Percentiles rank a stretch among this genome's conserved stretches.
These are phyloP conservation scores for Eutypella sp. DNA, from an alignment of 2,329 filamentous ascomycete genomes.

Conservation along the genomic window DNA sequence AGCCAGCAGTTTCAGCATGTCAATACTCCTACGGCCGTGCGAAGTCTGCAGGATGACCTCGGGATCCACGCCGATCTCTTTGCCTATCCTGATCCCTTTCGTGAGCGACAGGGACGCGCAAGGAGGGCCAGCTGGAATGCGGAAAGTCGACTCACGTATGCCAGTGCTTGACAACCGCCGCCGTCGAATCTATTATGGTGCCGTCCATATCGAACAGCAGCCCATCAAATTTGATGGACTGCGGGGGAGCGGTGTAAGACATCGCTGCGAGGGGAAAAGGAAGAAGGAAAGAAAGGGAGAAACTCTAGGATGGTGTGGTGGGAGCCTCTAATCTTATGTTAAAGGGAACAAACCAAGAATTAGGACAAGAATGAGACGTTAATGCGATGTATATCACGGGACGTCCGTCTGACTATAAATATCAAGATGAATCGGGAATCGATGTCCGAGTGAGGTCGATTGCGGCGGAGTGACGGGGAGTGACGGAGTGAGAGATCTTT, in stretches of 20 bases:
- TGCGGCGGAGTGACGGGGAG: no score
- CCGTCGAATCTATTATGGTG: constrained; percentile 77
- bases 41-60: constrained; percentile 82
- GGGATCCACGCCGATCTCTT: constrained; percentile 80
- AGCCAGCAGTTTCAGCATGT: constrained; percentile 72
- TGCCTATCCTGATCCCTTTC: constrained; percentile 55
- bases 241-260: constrained; percentile 38
- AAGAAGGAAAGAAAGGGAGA: not conserved
- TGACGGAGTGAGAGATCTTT: not conserved
- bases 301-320: constrained; percentile 13
- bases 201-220: constrained; percentile 75
- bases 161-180: constrained; percentile 76
- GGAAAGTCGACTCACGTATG: constrained; percentile 50
- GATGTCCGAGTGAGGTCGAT: no score
- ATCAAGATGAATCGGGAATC: not conserved
- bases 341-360: no score
- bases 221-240: constrained; percentile 46
- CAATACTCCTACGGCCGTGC: constrained; percentile 85
- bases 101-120: constrained; percentile 6
- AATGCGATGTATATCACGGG: no score
- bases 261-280: constrained; percentile 9
- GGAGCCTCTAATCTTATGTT: no score
- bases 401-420: no score
- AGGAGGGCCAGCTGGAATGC: constrained; percentile 3
- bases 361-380: no score